These are phyloP conservation scores for Flaveria robusta DNA, from an alignment of 129 eudicot genomes.

Conservation along the genomic window DNA sequence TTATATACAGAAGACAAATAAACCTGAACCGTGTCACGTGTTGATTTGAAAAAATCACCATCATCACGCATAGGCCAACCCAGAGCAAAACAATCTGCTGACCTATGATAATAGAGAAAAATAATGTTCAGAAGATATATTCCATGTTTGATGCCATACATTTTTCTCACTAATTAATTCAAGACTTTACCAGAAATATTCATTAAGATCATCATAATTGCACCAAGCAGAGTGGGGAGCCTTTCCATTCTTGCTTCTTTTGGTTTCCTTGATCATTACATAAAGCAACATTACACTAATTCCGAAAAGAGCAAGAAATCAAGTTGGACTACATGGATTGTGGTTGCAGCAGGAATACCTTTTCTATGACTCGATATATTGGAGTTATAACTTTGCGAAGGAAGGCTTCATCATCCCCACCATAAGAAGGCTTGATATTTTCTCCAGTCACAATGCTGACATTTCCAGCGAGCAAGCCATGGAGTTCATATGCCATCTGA, in stretches of 20 bases:
- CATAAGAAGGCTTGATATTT: constrained; percentile 98
- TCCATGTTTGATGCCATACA: constrained; percentile 4
- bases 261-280: constrained; percentile 67
- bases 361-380: constrained; percentile 81
- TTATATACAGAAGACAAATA: constrained; percentile 14
- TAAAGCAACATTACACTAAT: constrained; percentile 32
- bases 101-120: constrained; percentile 51
- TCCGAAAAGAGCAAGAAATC: neutral
- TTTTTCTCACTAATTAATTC: constrained; percentile 9
- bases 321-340: constrained; percentile 11
- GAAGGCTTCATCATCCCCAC: constrained; percentile 97
- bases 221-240: constrained; percentile 94
- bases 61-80: constrained; percentile 99
- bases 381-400: constrained; percentile 92
- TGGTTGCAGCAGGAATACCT: constrained; percentile 54
- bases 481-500: constrained; percentile 99
- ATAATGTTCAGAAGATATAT: constrained; percentile 8
- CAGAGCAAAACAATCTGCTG: constrained; percentile 81
- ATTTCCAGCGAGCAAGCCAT: constrained; percentile 96
- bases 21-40: constrained; percentile 55
- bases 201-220: constrained; percentile 96
- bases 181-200: constrained; percentile 79
- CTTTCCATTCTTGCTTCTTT: constrained; percentile 79
- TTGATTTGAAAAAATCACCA: constrained; percentile 87
- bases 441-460: constrained; percentile 99